Base-by-base conservation (phyloP, 2,329 filamentous ascomycete genomes). In the Sclerotiophoma versabilis region DNA sequence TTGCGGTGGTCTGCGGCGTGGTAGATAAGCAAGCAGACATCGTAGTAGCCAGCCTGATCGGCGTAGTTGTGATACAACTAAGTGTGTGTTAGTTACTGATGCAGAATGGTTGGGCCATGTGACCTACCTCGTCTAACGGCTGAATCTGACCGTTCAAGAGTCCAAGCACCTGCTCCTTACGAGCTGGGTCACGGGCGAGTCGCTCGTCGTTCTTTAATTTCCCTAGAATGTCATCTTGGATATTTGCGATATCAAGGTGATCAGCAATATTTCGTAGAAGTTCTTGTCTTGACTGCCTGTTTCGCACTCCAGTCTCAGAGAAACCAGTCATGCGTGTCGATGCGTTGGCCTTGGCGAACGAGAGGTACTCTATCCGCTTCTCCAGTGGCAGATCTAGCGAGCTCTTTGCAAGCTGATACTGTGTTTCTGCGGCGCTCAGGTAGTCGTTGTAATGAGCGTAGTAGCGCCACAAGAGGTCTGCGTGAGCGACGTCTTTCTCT, bases 11-110 rank as follows among this genome's bases (percentile, higher is more conserved):
- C 92, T 38, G 93, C 93, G 1, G 89, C 86, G 74, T 96, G 89
- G 79, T 93, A 98, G 68, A 99, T 96, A 55, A 93, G 83, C 8
- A 99, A 84, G 71, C 91, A 96, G 44, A 99, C 84, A 72, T 98
- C 95, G 77, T 92, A 93, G 81, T 99, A 99, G 43, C 87, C 89
- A 2, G 92, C 95, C 68, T 91, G 88, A 70, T 97, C 93, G 49
- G 93, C 92, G 68, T 92, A 99, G 59, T 87, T 81, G 72, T 98
- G 96, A 79, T 92, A 99, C n/a, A 99, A 86, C 87, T 96, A 68
- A 3, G 23, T 20, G 1, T 11, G 10, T 50, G 38, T 51, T n/a
- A 50, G 39, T 27, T 7, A 14, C 52, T 63, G 53, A 71, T 14
- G 23, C 58, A 47, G 14, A 36, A 27, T 1, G 15, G 3, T 12